Base-by-base conservation (phyloP, 257 asterid genomes). In the Solanum peruvianum region DNA sequence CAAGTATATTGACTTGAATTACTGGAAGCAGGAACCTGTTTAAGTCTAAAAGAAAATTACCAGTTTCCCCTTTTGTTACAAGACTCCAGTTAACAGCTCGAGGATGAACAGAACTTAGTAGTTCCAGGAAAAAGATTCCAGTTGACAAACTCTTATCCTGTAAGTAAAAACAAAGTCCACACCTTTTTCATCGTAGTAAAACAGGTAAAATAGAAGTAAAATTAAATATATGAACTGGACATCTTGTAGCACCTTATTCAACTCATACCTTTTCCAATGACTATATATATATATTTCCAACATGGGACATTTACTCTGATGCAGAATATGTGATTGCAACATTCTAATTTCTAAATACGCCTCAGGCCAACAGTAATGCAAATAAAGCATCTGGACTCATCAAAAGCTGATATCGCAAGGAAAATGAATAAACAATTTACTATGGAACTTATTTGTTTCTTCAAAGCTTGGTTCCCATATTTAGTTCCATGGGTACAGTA, bases 81-180 rank as follows among this genome's bases (percentile, higher is more conserved):
- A 94, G 93, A 91, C 92, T 89, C 95, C 94, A 93, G 88, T 92
- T 93, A 47, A 94, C 94, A 69, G 92, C 95, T 86, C 95, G 93
- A 44, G 95, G 92, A 91, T 94, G 94, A 91, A 93, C 97, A 4
- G 89, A 88, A 77, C 92, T 90, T 42, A 94, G 91, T 58, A 94
- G 94, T 82, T 93, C 93, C 56, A 94, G 93, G 87, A 94, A 93
- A 92, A 94, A 93, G 42, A 56, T 83, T 42, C 96, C 96, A 87
- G 66, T 90, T 23, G 96, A 89, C 86, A 93, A 92, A 87, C 70
- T 87, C 87, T 89, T 92, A 83, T 92, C 93, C 96, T 92, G 87
- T 44, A 82, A 86, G 80, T 39, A 37, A 45, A 66, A 72, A 16
- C 23, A 23, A 71, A 85, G 84, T 78, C 84, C 23, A 15, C 84